Base-by-base conservation (phyloP, 371 early-diverging fungal species). In the Actinomucor elegans region DNA sequence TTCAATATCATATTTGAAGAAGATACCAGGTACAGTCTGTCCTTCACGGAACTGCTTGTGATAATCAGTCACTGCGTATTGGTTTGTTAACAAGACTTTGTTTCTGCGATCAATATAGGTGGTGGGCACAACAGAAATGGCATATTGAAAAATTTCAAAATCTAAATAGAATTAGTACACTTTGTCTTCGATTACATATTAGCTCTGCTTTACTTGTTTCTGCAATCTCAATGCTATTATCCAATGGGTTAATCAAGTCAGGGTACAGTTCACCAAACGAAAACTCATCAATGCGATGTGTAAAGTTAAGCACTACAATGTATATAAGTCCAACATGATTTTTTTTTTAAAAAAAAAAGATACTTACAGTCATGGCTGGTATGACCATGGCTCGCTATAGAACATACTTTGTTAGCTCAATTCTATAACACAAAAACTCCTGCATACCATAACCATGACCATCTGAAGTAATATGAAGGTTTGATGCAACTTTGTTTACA, bases 1-100 rank as follows among this genome's bases (percentile, higher is more conserved):
- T 63, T 96, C 96, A 55, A 96, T 84, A 42, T 90, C 87, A 62
- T 94, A 97, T 61, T 90, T 90, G 56, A 97, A 88, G 56, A 94
- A 96, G 21, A 96, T 83, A 14, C 95, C 59, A 59, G 73, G 68
- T 4, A 73, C 60, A 4, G 66, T 65, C 20, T 56, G 52, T 9
- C 66, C 75, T 46, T 79, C 81, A 20, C 64, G 58, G 10, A 71
- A 73, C 4, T 75, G 33, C 35, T 79, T 76, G 42, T 70, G 80
- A 31, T 83, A 79, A 54, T 94, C 93, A 8, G 90, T 94, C 1
- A 95, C 96, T 12, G 95, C 90, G 66, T 95, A 97, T 63, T 97
- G 97, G 66, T 92, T 93, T 17, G 96, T 94, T 6, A 83, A 38
- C 27, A 94, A 57, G 3, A 68, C 56, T 23, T 71, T 75, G 31